Evolutionary conservation across 73 alveolate species (phyloP), one percentile per base, ranked within the genome.

Genomic region (Tetrahymena thermophila): DNA sequence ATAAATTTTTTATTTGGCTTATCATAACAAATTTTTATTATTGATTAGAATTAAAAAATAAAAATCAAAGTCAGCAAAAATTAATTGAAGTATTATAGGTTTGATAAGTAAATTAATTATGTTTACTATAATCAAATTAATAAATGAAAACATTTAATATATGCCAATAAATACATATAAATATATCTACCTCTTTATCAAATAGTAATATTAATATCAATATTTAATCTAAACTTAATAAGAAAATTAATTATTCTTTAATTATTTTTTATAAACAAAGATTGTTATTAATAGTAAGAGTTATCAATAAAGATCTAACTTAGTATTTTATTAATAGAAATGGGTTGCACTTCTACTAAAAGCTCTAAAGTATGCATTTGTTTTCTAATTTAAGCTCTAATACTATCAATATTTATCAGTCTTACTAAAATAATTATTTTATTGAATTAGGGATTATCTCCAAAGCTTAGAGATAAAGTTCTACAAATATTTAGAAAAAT

Each of bases 401-500:
- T 15, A 16, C 4, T 8, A 50, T 50, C 83, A 15, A 11, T 14
- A 15, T 15, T 21, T 5, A 50, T 50, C 28, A 2, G 4, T 50
- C 28, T 50, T 50, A 9, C 10, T n/a, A 71, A 31, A n/a, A 71
- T 71, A 11, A 71, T n/a, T 31, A 9, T 9, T 71, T 19, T 71
- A 28, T 13, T 56, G 9, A 71, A 71, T 28, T 71, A 71, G 89
- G 89, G 89, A 71, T 71, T 71, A 71, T 71, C 89, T 28, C 89
- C 89, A 19, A 35, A 58, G 23, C 94, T 94, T 35, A 94, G 96
- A 85, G 96, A 44, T 10, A 94, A 85, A 25, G 96, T 94, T 15
- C 93, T 94, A 43, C 56, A 5, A 34, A 95, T 95, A 21, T 95
- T 95, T 89, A 34, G 56, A 95, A 95, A 93, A 95, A 95, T 95